Conservation (phyloP, 495 filamentous ascomycete genomes). For the Friedmanniomyces simplex region DNA sequence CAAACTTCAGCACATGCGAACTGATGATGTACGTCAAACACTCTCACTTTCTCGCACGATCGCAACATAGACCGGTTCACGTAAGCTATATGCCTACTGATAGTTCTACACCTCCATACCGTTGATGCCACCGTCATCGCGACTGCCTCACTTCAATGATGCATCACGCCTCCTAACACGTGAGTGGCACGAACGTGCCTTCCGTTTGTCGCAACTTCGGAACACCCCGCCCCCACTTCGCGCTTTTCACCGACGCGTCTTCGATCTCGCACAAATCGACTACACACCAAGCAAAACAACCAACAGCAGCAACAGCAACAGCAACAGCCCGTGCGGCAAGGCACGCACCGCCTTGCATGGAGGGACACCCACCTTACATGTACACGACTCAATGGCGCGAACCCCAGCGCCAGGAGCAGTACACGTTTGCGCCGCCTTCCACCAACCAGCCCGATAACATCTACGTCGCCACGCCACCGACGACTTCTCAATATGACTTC, state of each 20-base stretch:
- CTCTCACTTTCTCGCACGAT: too few species aligned
- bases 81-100: too few species aligned
- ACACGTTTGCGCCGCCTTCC: background rate
- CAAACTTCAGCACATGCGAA: too few species aligned
- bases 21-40: too few species aligned
- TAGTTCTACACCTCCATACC: too few species aligned
- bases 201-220: background rate
- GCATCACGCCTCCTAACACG: background rate
- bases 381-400: background rate
- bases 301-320: background rate
- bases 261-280: too few species aligned
- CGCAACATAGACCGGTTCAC: too few species aligned
- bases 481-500: background rate
- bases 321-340: background rate
- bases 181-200: background rate
- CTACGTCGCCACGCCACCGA: background rate
- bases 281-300: too few species aligned
- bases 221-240: too few species aligned
- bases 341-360: background rate
- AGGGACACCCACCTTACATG: background rate
- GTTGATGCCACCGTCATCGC: too few species aligned
- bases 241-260: too few species aligned
- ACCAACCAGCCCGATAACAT: background rate
- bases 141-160: too few species aligned
- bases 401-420: background rate